Base-by-base conservation (phyloP, 1,284 basidiomycete species). In the Gomphus bonarii region DNA sequence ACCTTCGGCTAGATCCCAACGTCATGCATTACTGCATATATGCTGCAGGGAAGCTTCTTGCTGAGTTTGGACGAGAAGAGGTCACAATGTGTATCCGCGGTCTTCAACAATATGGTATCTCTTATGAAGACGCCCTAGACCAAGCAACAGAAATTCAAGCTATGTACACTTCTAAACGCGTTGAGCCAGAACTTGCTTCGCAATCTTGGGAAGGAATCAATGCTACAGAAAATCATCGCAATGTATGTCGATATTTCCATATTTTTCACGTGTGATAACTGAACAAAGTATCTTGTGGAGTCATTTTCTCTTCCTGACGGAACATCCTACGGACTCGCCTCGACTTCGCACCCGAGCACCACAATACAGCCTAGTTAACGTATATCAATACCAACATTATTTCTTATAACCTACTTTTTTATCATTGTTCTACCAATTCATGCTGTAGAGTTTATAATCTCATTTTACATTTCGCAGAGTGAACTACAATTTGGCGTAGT, bases 1-100 rank as follows among this genome's bases (percentile, higher is more conserved):
- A 94, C 68, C 71, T 95, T 68, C 79, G 82, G 67, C 75, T 91
- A 57, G 88, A 91, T 66, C 85, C 84, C 25, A 89, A 88, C 14
- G 85, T 92, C 31, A 88, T 94, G 78, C 87, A 90, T 62, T 85
- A 88, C 63, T 83, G 83, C 63, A 85, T 89, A 65, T 88, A 88
- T 61, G 84, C 89, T 60, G 86, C 91, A 0, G 91, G 91, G 12
- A 80, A 77, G 53, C 74, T 91, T n/a, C 79, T 95, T 54, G 91
- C 90, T 3, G 78, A 82, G n/a, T 72, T 87, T 33, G 89, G 85
- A 4, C 81, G 88, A 20, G 82, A 82, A 3, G 93, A 95, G 70
- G 87, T 88, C 25, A 71, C 78, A 57, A 85, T 86, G 64, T 93
- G 91, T 67, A 84, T 95, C 63, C 80, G 78, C 9, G 94, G 88